Conservation (phyloP, 257 asterid species). For the Cruciata laevipes region DNA sequence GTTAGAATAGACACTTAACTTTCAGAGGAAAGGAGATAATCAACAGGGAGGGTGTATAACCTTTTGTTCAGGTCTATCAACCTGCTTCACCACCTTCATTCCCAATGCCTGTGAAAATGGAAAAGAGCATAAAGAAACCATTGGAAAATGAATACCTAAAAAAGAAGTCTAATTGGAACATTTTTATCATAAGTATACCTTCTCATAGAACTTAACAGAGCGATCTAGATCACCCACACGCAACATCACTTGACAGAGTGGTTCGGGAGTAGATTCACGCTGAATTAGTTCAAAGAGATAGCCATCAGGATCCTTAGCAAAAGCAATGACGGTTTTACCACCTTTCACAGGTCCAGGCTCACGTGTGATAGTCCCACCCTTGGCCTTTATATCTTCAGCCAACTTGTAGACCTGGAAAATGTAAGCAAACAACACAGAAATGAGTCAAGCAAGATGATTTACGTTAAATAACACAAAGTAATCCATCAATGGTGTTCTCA, state of each 20-base stretch:
- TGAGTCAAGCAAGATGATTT: background rate
- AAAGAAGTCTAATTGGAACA: background rate
- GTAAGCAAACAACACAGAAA: constrained; percentile 4
- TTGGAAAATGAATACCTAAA: background rate
- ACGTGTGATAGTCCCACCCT: constrained; percentile 91
- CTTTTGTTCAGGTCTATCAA: constrained; percentile 90
- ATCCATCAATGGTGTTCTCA: constrained; percentile 27
- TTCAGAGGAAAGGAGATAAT: background rate
- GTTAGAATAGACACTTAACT: background rate
- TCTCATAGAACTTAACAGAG: constrained; percentile 88
- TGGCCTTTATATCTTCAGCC: constrained; percentile 72
- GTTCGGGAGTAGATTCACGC: constrained; percentile 89
- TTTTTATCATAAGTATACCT: constrained; percentile 35
- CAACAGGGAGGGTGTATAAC: constrained; percentile 23
- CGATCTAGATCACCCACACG: constrained; percentile 99
- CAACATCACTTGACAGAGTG: constrained; percentile 98
- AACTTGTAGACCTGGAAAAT: constrained; percentile 68
- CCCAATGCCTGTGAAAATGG: constrained; percentile 67
- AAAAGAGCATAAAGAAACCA: background rate
- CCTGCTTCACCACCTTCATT: constrained; percentile 66
- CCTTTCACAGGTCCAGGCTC: constrained; percentile 99
- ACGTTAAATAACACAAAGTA: background rate
- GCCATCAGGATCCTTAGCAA: constrained; percentile 98
- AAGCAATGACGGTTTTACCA: constrained; percentile 81
- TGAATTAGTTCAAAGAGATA: constrained; percentile 85